Conservation (phyloP, 257 asterid species). For the Ligustrum vulgare region DNA sequence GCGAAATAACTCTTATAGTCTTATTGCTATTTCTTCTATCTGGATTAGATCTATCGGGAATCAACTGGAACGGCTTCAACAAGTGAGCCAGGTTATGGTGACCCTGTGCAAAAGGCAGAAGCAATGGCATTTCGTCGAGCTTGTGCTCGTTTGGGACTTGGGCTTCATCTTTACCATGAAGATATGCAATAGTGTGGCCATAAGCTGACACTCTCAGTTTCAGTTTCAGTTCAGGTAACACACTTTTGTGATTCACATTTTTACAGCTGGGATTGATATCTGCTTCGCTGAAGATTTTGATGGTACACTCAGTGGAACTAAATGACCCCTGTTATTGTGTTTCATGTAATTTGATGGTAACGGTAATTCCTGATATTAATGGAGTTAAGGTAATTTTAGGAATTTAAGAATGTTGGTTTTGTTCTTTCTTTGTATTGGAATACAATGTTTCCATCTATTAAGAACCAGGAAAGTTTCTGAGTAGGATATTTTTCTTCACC, state of each 20-base stretch:
- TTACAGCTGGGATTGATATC: not conserved
- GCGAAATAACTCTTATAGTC: constrained; percentile 3
- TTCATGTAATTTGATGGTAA: not conserved
- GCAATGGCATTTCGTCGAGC: constrained; percentile 82
- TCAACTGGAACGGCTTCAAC: constrained; percentile 63
- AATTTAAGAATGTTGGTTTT: not conserved
- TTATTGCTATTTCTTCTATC: constrained; percentile 3
- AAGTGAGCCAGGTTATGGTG: not conserved
- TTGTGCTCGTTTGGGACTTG: constrained; percentile 75
- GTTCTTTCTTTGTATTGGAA: not conserved
- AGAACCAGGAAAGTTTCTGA: not conserved
- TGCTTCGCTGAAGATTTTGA: constrained; percentile 6
- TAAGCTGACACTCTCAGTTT: not conserved
- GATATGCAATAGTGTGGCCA: constrained; percentile 47
- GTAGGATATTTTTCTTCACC: not conserved
- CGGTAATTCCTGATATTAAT: constrained; percentile 6
- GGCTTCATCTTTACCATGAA: constrained; percentile 90
- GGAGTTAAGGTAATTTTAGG: constrained; percentile 1
- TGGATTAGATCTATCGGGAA: constrained; percentile 31
- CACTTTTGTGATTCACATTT: not conserved
- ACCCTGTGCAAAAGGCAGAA: constrained; percentile 76
- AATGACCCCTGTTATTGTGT: not conserved
- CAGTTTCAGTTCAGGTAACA: not conserved
- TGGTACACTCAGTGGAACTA: constrained; percentile 7
- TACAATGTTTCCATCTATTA: not conserved